Conservation (phyloP, 1,139 yeast species). For the Suhomyces coccinellae region DNA sequence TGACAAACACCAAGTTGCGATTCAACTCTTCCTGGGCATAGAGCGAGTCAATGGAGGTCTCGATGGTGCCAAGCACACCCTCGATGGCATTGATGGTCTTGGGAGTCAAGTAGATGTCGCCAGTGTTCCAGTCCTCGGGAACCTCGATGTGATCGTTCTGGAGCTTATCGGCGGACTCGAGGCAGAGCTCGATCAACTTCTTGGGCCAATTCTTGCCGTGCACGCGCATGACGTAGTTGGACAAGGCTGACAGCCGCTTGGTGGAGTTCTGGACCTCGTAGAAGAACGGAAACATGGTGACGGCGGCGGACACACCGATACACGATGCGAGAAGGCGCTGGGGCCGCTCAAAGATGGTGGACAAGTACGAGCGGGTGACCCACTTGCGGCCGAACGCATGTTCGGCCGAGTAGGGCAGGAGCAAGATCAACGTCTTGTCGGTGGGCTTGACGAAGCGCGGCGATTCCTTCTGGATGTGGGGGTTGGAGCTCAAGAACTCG, state of each 20-base stretch:
- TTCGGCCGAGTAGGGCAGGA: constrained; percentile 61
- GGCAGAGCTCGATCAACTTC: constrained; percentile 58
- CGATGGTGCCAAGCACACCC: constrained; percentile 80
- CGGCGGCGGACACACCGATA: constrained; percentile 76
- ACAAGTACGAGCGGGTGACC: constrained; percentile 67
- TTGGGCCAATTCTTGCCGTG: constrained; percentile 79
- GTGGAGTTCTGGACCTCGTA: constrained; percentile 54
- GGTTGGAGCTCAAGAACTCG: constrained; percentile 53
- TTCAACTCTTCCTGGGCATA: constrained; percentile 20
- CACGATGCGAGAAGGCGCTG: constrained; percentile 76
- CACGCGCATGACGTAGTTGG: constrained; percentile 66
- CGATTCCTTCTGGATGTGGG: constrained; percentile 54
- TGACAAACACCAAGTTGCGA: constrained; percentile 64
- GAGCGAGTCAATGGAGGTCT: constrained; percentile 61
- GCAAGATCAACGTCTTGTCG: constrained; percentile 53
- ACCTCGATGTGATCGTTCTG: constrained; percentile 64
- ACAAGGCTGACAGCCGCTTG: constrained; percentile 46
- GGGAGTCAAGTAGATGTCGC: constrained; percentile 75
- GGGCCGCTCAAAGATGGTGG: constrained; percentile 82
- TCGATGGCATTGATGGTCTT: constrained; percentile 71
- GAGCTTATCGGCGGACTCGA: constrained; percentile 57
- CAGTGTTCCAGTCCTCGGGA: constrained; percentile 80
- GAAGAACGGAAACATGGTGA: constrained; percentile 66
- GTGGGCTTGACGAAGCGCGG: constrained; percentile 45
- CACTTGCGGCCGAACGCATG: constrained; percentile 76